Evolutionary conservation across 352 stramenopile species (phyloP).

Genomic region (Globisporangium yorkense): DNA sequence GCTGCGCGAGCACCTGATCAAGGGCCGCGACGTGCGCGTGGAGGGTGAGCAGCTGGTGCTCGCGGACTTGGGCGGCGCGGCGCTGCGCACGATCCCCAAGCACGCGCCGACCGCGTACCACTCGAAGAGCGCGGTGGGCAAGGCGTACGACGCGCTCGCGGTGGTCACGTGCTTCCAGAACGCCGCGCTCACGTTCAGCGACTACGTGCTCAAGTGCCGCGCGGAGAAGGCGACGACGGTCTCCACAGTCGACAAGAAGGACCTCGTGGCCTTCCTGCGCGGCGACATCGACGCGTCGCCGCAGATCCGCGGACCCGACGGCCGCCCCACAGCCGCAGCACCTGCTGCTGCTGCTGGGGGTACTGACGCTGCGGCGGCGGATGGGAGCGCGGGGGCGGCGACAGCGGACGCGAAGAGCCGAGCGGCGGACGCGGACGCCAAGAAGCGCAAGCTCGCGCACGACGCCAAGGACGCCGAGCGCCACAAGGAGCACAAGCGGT

Average conservation of each 20-base stretch:
- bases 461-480: slow-evolving; percentile 18
- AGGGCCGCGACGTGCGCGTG: slow-evolving; percentile 45
- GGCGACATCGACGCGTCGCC: slow-evolving; percentile 75
- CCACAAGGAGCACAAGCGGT: slow-evolving; percentile 42
- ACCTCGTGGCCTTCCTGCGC: slow-evolving; percentile 80
- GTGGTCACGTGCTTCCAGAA: slow-evolving; percentile 81
- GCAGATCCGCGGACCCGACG: slow-evolving; percentile 47
- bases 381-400: not conserved
- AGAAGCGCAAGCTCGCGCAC: slow-evolving; percentile 43
- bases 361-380: not conserved
- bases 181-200: slow-evolving; percentile 61
- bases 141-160: slow-evolving; percentile 78
- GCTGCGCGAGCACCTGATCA: slow-evolving; percentile 72
- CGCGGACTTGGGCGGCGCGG: slow-evolving; percentile 37
- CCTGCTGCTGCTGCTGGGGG: not conserved
- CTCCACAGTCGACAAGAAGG: slow-evolving; percentile 85
- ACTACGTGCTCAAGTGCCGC: slow-evolving; percentile 84
- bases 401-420: slow-evolving; percentile 9
- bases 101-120: slow-evolving; percentile 68
- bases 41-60: slow-evolving; percentile 63
- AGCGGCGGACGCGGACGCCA: slow-evolving; percentile 17
- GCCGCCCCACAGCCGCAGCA: not conserved
- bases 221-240: slow-evolving; percentile 74
- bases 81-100: slow-evolving; percentile 49
- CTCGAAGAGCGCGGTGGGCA: slow-evolving; percentile 72